Conservation (phyloP, 192 early-diverging fungal species). For the Cetraspora pellucida region DNA sequence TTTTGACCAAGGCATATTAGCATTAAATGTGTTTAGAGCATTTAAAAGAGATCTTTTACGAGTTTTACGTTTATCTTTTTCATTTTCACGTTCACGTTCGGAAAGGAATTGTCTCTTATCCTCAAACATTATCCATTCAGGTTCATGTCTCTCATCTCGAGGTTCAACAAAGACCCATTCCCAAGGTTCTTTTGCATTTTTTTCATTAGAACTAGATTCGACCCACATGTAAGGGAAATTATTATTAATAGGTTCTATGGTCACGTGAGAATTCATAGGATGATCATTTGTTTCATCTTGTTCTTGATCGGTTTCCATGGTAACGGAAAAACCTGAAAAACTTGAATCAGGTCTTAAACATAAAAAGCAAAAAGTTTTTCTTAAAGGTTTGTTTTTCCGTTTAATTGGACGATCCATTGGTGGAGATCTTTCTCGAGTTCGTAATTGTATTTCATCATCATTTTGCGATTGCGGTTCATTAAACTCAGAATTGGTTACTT, state of each 20-base stretch:
- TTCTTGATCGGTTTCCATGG: not conserved
- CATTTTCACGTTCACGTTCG: not conserved
- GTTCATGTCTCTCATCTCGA: not conserved
- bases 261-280: conserved; percentile 7
- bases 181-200: conserved; percentile 9
- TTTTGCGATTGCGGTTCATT: not conserved
- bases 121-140: conserved; percentile 34
- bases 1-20: not conserved
- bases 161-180: conserved; percentile 34
- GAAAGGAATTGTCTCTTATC: conserved; percentile 1
- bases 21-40: not conserved
- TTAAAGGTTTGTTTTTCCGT: not conserved
- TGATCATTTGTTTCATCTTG: not conserved
- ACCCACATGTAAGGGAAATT: conserved; percentile 34
- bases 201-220: not conserved
- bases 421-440: not conserved
- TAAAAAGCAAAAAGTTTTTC: conserved; percentile 9
- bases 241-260: conserved; percentile 24
- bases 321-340: not conserved
- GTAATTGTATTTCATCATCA: not conserved
- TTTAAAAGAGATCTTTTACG: not conserved
- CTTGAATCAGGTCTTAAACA: not conserved
- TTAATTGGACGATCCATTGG: not conserved
- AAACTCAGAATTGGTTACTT: not conserved
- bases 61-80: not conserved